These are phyloP conservation scores for Ephemerocybe angulata DNA, from an alignment of 768 basidiomycete genomes.

Conservation along the genomic window DNA sequence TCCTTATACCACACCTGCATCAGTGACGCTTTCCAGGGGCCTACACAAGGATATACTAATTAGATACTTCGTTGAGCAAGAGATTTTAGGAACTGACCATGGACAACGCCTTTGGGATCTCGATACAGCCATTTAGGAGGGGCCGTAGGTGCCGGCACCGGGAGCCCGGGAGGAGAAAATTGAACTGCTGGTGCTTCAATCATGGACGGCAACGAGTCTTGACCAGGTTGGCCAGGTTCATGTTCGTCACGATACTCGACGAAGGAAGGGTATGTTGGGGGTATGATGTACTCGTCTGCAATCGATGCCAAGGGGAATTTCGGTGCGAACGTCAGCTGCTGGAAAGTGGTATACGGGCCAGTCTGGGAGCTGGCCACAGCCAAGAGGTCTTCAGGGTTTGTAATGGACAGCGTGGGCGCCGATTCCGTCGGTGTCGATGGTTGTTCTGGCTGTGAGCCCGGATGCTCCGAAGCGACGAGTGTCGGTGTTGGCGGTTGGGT, in stretches of 20 bases:
- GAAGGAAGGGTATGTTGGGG: conserved; percentile 83
- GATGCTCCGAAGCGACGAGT: conserved; percentile 41
- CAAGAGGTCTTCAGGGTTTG: conserved; percentile 63
- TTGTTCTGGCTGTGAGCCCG: conserved; percentile 32
- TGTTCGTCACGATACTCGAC: conserved; percentile 61
- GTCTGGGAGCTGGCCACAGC: conserved; percentile 66
- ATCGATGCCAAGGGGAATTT: conserved; percentile 85
- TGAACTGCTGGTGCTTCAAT: conserved; percentile 57
- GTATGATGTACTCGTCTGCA: conserved; percentile 88
- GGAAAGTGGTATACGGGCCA: conserved; percentile 89
- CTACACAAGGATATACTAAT: too few relatives aligned
- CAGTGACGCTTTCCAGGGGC: conserved; percentile 82
- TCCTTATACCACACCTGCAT: conserved; percentile 93
- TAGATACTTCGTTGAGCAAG: too few relatives aligned
- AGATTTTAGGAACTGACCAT: conserved; percentile 48
- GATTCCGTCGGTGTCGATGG: conserved; percentile 31
- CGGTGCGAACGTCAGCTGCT: conserved; percentile 82
- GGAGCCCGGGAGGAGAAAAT: conserved; percentile 77
- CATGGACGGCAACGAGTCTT: conserved; percentile 28
- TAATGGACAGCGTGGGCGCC: conserved; percentile 28
- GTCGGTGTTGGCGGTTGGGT: conserved; percentile 34
- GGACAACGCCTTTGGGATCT: conserved; percentile 76
- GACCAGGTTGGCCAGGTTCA: conserved; percentile 47
- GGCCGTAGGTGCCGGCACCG: conserved; percentile 60
- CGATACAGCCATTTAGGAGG: conserved; percentile 81